Base-by-base conservation (phyloP, 768 basidiomycete species). In the Cystobasidium tubakii region DNA sequence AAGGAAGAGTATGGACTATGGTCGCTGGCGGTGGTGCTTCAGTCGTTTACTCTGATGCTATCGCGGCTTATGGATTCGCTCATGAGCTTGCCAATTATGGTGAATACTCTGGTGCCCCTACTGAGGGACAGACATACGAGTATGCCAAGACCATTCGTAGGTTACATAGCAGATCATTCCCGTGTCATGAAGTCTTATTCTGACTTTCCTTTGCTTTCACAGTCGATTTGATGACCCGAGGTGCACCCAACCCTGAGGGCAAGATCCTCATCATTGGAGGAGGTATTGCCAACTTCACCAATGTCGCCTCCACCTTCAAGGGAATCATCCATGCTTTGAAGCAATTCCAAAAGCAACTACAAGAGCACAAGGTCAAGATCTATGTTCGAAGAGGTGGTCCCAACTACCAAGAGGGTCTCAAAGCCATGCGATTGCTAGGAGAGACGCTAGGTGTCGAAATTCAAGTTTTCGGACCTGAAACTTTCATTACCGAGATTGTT, bases 271-370 rank as follows among this genome's bases (percentile, higher is more conserved):
- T 99, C 86, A 96, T 99, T 77, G 96, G 95, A 83, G 96, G 96
- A 83, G 95, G 95, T 84, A 96, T 96, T 76, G 96, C 96, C 84
- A 99, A 99, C 87, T 99, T 99, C 84, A 97, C 93, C 81, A 97
- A 99, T 81, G 79, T 98, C 77, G 96, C 94, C 39, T 89, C 95
- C 12, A 98, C 95, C 74, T 99, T 99, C 90, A 97, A 98, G 86
- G 95, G 95, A 76, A 99, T 98, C 85, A 99, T 99, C 82, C 90
- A 88, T 55, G 94, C 96, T 21, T 86, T 99, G 77, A 89, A 95
- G 85, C 90, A 93, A 82, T 92, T 86, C 87, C 92, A 92, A 85
- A 83, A 85, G 54, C 88, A 87, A 67, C 86, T 98, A 76, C 89
- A 91, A 80, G 84, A 85, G 62, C 89, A 92, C 83, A 83, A 87